phyloP scores from a whole-genome alignment of 805 yeast genomes.

The Candida methanosorbosa region DNA sequence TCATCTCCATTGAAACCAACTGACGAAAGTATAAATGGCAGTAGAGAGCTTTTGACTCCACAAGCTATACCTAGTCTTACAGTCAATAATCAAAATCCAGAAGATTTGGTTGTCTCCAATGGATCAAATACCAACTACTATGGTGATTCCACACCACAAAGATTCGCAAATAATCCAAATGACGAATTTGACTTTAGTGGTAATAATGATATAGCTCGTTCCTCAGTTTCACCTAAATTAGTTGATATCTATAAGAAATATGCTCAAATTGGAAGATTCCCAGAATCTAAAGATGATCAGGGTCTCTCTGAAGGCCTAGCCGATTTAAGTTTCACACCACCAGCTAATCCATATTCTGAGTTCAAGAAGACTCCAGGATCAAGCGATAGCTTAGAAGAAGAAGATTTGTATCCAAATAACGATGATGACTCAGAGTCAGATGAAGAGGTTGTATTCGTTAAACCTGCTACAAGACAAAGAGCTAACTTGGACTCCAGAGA shows the following conservation, averaged over 20 bases:
- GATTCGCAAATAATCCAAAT: background rate
- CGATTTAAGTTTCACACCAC: slow-evolving; percentile 3
- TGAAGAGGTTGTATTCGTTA: slow-evolving; percentile 13
- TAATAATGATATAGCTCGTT: background rate
- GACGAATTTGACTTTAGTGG: background rate
- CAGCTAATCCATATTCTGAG: background rate
- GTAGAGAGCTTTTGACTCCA: background rate
- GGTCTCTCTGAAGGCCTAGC: slow-evolving; percentile 4
- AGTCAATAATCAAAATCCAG: background rate
- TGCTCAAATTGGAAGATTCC: slow-evolving; percentile 21
- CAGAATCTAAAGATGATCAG: slow-evolving; percentile 2
- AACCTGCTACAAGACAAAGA: slow-evolving; percentile 11
- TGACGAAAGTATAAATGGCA: background rate
- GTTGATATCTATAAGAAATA: slow-evolving; percentile 24
- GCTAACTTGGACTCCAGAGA: background rate
- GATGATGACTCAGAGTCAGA: slow-evolving; percentile 9
- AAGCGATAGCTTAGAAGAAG: background rate
- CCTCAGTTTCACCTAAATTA: slow-evolving; percentile 18
- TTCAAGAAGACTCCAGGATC: slow-evolving; percentile 10
- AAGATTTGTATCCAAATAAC: slow-evolving; percentile 1
- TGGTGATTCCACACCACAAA: background rate
- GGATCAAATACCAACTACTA: background rate
- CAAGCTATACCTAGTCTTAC: background rate
- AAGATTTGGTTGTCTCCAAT: too few relatives aligned
- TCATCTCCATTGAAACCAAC: background rate